These are phyloP conservation scores for Neophaeococcomyces mojaviensis DNA, from an alignment of 2,329 filamentous ascomycete species.

Conservation along the genomic window DNA sequence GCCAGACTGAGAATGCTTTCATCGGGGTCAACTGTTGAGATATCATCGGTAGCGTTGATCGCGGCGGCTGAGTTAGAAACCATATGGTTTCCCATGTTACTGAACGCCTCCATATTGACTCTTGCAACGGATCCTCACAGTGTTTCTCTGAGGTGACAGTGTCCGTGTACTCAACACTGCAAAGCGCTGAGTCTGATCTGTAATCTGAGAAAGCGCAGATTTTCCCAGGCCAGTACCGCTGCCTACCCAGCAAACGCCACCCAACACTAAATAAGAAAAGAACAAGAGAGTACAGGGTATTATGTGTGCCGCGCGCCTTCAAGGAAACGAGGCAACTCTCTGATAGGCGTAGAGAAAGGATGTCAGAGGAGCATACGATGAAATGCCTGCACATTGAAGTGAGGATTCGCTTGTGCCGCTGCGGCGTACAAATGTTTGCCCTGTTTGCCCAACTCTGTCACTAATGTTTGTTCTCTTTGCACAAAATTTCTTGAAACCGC, in stretches of 20 bases:
- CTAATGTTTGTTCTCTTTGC: conserved; percentile 1
- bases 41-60: conserved; percentile 80
- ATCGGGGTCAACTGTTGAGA: conserved; percentile 65
- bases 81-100: conserved; percentile 77
- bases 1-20: conserved; percentile 68
- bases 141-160: too few species aligned
- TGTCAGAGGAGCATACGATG: not conserved
- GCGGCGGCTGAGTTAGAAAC: conserved; percentile 76
- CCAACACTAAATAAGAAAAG: not conserved
- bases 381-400: not conserved
- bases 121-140: not conserved
- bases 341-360: too few species aligned
- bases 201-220: too few species aligned
- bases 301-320: too few species aligned
- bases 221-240: not conserved
- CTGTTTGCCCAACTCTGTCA: not conserved
- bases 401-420: not conserved
- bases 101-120: conserved; percentile 72
- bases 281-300: too few species aligned
- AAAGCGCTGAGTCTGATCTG: too few species aligned
- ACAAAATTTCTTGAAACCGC: conserved; percentile 1
- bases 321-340: not conserved
- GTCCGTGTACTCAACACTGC: too few species aligned
- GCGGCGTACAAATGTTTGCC: not conserved
- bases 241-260: not conserved